Evolutionary conservation across 1,284 basidiomycete species (phyloP), one percentile per base, ranked within the genome.

Genomic region (Hemileia vastatrix): DNA sequence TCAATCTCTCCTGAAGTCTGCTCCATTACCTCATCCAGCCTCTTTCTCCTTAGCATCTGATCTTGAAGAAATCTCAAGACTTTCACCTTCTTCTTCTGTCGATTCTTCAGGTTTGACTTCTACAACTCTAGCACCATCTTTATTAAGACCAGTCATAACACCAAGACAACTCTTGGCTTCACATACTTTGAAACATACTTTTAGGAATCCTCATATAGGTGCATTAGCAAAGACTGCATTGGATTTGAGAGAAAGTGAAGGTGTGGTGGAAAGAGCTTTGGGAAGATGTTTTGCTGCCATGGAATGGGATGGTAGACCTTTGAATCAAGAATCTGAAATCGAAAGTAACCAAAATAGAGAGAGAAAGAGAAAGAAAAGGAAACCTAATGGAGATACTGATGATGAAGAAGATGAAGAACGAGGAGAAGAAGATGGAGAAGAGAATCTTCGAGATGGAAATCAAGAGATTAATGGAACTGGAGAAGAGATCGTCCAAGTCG

Each of bases 221-320:
- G 71, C 73, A 1, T 63, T 75, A 2, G 68, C 68, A 60, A 71
- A 72, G 63, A 74, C 73, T 23, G 73, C 73, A 4, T 64, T 74
- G n/a, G 73, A 75, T 47, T 61, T 75, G 43, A 64, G 69, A 36
- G 73, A 74, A 54, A 73, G 72, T 56, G 73, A 75, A 54, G 67
- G 68, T 19, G 66, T 67, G 4, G 67, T 75, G n/a, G 66, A 67
- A 1, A 66, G 70, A 13, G 71, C 72, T 0, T 64, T 75, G 2
- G 72, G 72, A 5, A 66, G 72, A 24, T 72, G 68, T 63, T 74
- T 73, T 63, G 68, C 68, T 6, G 69, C 69, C 9, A 72, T 74
- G 66, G 73, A 54, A 44, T 32, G 23, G 48, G 31, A 50, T n/a
- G n/a, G 48, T 32, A 11, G 23, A 32, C n/a, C 48, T 13, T n/a